phyloP scores from a whole-genome alignment of 176 grass and related monocot species.

The Triticum timopheevii region DNA sequence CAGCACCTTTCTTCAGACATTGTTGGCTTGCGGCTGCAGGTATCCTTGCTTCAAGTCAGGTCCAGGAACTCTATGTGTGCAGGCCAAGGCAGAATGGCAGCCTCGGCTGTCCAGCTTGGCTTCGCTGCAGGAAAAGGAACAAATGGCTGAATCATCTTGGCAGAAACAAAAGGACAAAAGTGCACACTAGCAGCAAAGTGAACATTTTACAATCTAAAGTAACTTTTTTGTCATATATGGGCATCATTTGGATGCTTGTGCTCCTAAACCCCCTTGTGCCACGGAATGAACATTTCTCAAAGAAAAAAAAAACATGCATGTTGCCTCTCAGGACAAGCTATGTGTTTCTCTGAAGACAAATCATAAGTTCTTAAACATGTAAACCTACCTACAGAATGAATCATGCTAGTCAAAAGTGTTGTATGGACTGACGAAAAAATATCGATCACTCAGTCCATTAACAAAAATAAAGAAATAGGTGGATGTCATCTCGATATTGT shows the following conservation, averaged over 20 bases:
- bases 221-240: neutral
- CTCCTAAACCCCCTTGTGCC: neutral
- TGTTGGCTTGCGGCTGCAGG: neutral
- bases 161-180: neutral
- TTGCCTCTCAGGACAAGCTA: no score
- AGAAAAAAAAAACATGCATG: no score
- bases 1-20: neutral
- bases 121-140: neutral
- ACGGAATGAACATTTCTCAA: no score
- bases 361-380: neutral
- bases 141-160: neutral
- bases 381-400: neutral
- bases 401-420: neutral
- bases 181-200: neutral
- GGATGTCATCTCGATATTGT: neutral
- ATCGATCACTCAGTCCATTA: no score
- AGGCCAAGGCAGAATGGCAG: neutral
- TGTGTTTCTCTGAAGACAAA: no score
- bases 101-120: neutral
- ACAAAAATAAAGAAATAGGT: neutral
- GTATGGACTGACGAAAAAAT: neutral
- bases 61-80: no score
- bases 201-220: neutral
- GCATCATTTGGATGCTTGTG: neutral
- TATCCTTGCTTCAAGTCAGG: neutral